Evolutionary conservation across 106 monocot genomes (phyloP).

Genomic region (Triglochin maritima): DNA sequence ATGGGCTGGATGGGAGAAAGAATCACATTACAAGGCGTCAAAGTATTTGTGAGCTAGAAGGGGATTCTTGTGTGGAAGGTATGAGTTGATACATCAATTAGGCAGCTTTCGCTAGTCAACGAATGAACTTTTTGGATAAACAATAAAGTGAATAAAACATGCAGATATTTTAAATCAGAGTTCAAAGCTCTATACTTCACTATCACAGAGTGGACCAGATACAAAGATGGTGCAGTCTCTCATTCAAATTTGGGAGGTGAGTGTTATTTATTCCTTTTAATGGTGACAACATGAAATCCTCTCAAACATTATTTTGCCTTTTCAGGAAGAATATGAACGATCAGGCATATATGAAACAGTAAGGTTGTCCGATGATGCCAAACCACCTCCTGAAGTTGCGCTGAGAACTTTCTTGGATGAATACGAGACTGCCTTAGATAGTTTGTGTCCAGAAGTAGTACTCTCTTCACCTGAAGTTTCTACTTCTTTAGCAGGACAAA

Average conservation of each 20-base stretch:
- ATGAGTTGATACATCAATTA: background rate
- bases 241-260: constrained; percentile 87
- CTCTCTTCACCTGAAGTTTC: constrained; percentile 17
- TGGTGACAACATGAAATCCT: background rate
- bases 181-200: constrained; percentile 62
- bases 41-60: constrained; percentile 73
- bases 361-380: constrained; percentile 16
- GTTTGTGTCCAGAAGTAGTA: constrained; percentile 21
- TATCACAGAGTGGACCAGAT: constrained; percentile 64
- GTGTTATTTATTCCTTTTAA: constrained; percentile 13
- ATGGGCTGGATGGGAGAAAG: constrained; percentile 6
- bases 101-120: background rate
- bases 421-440: constrained; percentile 31
- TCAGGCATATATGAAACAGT: constrained; percentile 38
- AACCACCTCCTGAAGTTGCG: constrained; percentile 37
- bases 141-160: constrained; percentile 4
- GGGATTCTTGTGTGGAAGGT: constrained; percentile 77
- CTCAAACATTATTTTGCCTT: background rate
- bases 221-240: constrained; percentile 94
- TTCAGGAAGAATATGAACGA: constrained; percentile 61
- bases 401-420: constrained; percentile 40
- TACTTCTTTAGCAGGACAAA: constrained; percentile 7
- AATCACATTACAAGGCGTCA: constrained; percentile 38
- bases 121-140: too few relatives aligned
- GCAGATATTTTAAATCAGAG: constrained; percentile 83